phyloP scores from a whole-genome alignment of 202 grass and related monocot species.

The Alloteropsis angusta region DNA sequence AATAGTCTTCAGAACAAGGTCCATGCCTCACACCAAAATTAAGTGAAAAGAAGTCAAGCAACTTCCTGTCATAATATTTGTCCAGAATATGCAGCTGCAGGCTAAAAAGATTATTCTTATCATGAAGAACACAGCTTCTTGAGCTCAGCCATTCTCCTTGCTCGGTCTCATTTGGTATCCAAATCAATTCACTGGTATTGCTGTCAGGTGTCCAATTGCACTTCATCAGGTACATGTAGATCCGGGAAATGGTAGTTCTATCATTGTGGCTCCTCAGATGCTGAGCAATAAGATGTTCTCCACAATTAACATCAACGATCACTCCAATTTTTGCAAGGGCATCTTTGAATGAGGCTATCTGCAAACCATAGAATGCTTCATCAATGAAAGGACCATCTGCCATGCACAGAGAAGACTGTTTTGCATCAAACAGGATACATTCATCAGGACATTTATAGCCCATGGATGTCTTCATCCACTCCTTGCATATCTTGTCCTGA shows the following conservation, averaged over 20 bases:
- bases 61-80: slow-evolving; percentile 39
- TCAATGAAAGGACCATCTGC: slow-evolving; percentile 73
- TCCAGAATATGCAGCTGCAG: slow-evolving; percentile 41
- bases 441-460: slow-evolving; percentile 47
- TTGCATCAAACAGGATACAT: slow-evolving; percentile 52
- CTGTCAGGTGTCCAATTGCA: too few species aligned
- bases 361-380: slow-evolving; percentile 52
- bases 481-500: slow-evolving; percentile 20
- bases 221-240: slow-evolving; percentile 43
- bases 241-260: slow-evolving; percentile 33
- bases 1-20: slow-evolving; percentile 40
- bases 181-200: slow-evolving; percentile 47
- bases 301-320: slow-evolving; percentile 23
- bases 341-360: slow-evolving; percentile 34
- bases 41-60: slow-evolving; percentile 37
- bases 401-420: slow-evolving; percentile 3
- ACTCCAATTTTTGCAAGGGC: slow-evolving; percentile 42
- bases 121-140: slow-evolving; percentile 35
- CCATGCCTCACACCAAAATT: slow-evolving; percentile 22
- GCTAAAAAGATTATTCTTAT: slow-evolving; percentile 37
- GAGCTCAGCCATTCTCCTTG: slow-evolving; percentile 51
- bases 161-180: slow-evolving; percentile 35
- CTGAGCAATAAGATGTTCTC: slow-evolving; percentile 32
- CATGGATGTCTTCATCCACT: slow-evolving; percentile 56
- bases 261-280: slow-evolving; percentile 40